phyloP scores from a whole-genome alignment of 805 yeast species.

The Metschnikowia gelsemii region DNA sequence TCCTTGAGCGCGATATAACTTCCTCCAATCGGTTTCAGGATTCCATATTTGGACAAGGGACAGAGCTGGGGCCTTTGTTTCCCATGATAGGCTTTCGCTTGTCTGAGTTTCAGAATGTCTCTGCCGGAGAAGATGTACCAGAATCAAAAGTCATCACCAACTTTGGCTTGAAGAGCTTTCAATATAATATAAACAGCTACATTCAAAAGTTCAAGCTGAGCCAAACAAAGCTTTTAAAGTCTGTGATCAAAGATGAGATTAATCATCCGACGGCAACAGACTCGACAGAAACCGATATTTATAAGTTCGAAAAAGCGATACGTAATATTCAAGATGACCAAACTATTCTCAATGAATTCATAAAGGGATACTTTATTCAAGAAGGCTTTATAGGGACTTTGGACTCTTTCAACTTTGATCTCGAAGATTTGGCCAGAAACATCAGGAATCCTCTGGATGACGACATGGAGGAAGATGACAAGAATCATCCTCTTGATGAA shows the following conservation, averaged over 20 bases:
- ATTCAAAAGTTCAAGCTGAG: conserved; percentile 43
- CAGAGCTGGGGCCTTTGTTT: conserved; percentile 13
- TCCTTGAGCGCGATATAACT: conserved; percentile 15
- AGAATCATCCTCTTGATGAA: not conserved
- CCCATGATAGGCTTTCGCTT: conserved; percentile 22
- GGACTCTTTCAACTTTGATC: conserved; percentile 34
- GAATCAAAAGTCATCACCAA: conserved; percentile 44
- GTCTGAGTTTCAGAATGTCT: conserved; percentile 6
- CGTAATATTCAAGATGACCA: conserved; percentile 30
- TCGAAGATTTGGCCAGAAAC: conserved; percentile 24
- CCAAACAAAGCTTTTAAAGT: conserved; percentile 8
- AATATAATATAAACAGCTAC: conserved; percentile 59
- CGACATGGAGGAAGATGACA: conserved; percentile 6
- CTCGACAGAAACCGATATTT: not conserved
- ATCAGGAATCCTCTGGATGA: conserved; percentile 13
- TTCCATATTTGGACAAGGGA: conserved; percentile 27
- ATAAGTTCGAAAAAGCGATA: conserved; percentile 23
- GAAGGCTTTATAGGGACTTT: conserved; percentile 41
- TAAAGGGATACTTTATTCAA: conserved; percentile 39
- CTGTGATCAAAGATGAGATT: conserved; percentile 12
- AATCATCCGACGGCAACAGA: conserved; percentile 9
- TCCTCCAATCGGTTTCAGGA: conserved; percentile 41
- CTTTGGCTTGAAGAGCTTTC: conserved; percentile 57
- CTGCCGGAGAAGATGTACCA: conserved; percentile 8
- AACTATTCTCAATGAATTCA: conserved; percentile 29